A percentile compares a stretch with the other conserved stretches of the same genome.
Conservation (phyloP, 768 basidiomycete species). For the Panaeolus papilionaceus region DNA sequence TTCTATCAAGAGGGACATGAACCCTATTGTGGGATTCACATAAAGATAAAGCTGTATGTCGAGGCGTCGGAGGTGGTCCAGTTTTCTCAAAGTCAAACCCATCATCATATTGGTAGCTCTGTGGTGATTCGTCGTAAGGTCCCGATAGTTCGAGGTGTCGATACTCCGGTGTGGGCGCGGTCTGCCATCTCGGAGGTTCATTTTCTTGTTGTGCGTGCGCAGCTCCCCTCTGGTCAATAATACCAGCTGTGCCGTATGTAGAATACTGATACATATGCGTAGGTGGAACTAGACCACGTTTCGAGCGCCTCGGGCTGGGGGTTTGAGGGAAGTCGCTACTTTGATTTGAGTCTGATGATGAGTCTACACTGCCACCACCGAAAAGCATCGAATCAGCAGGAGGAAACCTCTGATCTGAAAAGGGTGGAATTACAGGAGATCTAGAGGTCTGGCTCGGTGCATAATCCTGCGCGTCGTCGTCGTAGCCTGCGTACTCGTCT, state of each 20-base stretch:
- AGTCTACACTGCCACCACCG: not conserved
- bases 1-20: no score
- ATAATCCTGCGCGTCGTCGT: not conserved
- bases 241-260: no score
- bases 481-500: not conserved
- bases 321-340: no score
- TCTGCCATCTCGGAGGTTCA: not conserved
- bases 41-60: not conserved
- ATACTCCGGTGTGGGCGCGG: not conserved
- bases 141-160: not conserved
- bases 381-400: constrained; percentile 14
- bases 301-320: no score
- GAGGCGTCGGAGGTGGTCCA: not conserved
- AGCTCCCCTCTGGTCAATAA: no score
- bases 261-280: no score
- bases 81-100: not conserved
- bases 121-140: not conserved
- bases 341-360: not conserved
- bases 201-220: not conserved
- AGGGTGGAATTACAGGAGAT: constrained; percentile 5
- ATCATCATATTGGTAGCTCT: not conserved
- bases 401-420: constrained; percentile 7
- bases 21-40: not conserved
- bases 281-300: no score
- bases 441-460: not conserved